Conservation (phyloP, 1,284 basidiomycete genomes). For the Ceratobasidium sp. region DNA sequence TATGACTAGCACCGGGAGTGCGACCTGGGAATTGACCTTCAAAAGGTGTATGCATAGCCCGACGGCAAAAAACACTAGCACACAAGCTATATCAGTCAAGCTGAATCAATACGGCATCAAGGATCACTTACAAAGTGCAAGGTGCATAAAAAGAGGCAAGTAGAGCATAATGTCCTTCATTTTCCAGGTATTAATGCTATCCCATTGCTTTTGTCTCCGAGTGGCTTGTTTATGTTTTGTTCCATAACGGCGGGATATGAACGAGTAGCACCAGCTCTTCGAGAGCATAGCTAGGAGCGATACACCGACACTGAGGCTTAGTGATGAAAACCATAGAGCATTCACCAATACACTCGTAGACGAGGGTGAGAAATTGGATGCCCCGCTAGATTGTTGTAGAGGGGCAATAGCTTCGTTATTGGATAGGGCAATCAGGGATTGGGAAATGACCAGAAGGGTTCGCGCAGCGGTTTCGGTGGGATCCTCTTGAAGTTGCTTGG, state of each 20-base stretch:
- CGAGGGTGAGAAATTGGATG: too few species aligned
- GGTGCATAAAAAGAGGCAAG: slow-evolving; percentile 20
- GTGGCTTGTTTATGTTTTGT: background rate
- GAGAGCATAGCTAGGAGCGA: slow-evolving; percentile 13
- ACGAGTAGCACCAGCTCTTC: slow-evolving; percentile 23
- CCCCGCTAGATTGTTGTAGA: too few species aligned
- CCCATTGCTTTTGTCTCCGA: slow-evolving; percentile 9
- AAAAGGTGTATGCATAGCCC: slow-evolving; percentile 7
- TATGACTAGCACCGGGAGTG: slow-evolving; percentile 14
- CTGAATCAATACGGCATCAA: too few species aligned
- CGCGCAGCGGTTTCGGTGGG: background rate
- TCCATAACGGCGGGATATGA: slow-evolving; percentile 11
- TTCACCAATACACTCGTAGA: background rate
- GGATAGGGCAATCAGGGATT: background rate
- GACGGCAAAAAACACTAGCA: slow-evolving; percentile 8
- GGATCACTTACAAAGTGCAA: slow-evolving; percentile 3
- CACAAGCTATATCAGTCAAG: background rate
- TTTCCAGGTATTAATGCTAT: slow-evolving; percentile 5
- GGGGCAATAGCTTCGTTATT: too few species aligned
- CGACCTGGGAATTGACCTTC: slow-evolving; percentile 3
- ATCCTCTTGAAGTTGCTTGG: background rate
- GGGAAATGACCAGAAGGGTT: slow-evolving; percentile 3
- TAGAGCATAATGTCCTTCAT: background rate
- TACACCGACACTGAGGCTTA: slow-evolving; percentile 16
- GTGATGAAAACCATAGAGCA: slow-evolving; percentile 11